Base-by-base conservation (phyloP, 1,284 basidiomycete species). In the Chalciporus sp. region DNA sequence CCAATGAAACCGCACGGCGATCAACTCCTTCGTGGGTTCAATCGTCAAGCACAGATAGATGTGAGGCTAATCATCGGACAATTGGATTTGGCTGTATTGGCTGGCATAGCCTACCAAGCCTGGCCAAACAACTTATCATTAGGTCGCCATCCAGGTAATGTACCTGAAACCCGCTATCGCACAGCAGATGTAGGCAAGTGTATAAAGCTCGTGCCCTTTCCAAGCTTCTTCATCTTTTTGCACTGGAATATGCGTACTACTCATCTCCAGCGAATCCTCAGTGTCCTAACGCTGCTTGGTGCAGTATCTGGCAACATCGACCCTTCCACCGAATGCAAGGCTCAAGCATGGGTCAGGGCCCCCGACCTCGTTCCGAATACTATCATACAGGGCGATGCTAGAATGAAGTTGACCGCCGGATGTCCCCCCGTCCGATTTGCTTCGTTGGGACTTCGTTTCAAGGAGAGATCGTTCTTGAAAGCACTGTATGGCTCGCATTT, bases 401-500 rank as follows among this genome's bases (percentile, higher is more conserved):
- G 56, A 39, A 46, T 67, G 39, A 63, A 54, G 48, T 53, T 65
- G 49, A 65, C 53, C 28, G 51, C 51, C 0, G 60, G n/a, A 19
- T 65, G 62, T 35, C 60, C 62, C 19, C 19, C 42, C 2, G 14
- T 63, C 39, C 44, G 58, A 11, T 8, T 11, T 7, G 42, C 55
- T 26, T 43, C 27, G 10, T 27, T 64, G 27, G 64, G 62, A 9
- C n/a, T 67, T 3, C 52, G 63, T n/a, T 47, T 63, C 63, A 67
- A 65, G 39, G 65, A 65, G 43, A 26, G 63, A 19, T 53, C 58
- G 1, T 56, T 67, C 20, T 8, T 57, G 26, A 63, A 64, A 45
- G 47, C 50, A 6, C 29, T 62, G 61, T 57, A 50, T 3, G 23
- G 23, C 23, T 23, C 23, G 23, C 23, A 6, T 23, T 23, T 6